Evolutionary conservation across 495 filamentous ascomycete species (phyloP), one percentile per base, ranked within the genome.

Genomic region (Aspergillus haitiensis): DNA sequence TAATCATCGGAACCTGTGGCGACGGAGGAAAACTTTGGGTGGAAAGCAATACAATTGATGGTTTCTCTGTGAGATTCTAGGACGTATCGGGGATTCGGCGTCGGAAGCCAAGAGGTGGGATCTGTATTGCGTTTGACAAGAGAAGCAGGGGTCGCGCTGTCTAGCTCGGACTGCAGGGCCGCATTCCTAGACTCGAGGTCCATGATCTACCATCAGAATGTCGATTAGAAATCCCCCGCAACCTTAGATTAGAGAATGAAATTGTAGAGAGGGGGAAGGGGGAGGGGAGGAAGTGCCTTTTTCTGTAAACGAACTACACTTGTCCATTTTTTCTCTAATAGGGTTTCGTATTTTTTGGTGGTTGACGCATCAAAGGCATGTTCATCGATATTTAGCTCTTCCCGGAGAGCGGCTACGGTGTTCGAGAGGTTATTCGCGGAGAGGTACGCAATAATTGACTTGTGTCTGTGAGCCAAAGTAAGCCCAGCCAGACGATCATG

Each of bases 261-360:
- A 7, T 50, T 66, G n/a, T 15, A 34, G 60, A 37, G 47, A 48
- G 21, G 1, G 21, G 21, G 21, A 3, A 27, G 21, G 21, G 21
- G 21, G 21, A 27, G 3, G 3, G 21, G 21, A 27, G 21, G 34
- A 34, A 31, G 36, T 70, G 88, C 91, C 88, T 92, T 96, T 74
- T 93, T 95, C 73, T 97, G 92, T 72, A 97, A 74, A 51, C 92
- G 82, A 58, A 94, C 89, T 4, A 93, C 88, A 64, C 88, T 92
- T n/a, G 93, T 97, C 92, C 93, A 97, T 78, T 97, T 97, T 78
- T 93, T 95, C 78, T 96, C 93, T 68, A 97, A 70, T 18, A 97
- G 70, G 6, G 88, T 87, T 67, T 94, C 90, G 74, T 96, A 97
- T 73, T 92, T 95, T 76, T 94, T 94, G 34, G 84, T 75, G 9